Evolutionary conservation across 768 basidiomycete genomes (phyloP).

Genomic region (Hericium alpestre): DNA sequence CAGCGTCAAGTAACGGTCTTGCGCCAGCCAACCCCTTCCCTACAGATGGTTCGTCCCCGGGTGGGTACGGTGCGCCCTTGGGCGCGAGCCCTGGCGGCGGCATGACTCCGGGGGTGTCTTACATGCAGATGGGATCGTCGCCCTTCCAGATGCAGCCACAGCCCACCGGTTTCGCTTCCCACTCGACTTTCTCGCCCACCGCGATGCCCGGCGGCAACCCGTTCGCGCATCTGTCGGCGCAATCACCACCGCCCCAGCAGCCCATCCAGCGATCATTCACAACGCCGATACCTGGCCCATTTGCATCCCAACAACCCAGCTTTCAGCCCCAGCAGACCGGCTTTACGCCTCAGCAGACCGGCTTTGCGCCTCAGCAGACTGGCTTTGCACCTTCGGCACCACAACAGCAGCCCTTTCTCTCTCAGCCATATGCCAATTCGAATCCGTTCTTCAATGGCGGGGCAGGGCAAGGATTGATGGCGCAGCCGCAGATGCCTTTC

Average conservation of each 20-base stretch:
- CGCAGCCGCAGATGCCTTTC: constrained; percentile 15
- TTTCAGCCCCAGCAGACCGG: constrained; percentile 16
- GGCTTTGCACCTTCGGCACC: neutral
- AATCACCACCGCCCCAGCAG: constrained; percentile 16
- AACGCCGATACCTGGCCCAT: constrained; percentile 1
- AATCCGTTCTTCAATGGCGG: constrained; percentile 14
- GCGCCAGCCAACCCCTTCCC: constrained; percentile 1
- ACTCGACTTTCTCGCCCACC: constrained; percentile 1
- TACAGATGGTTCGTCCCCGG: constrained; percentile 10
- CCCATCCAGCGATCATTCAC: constrained; percentile 9
- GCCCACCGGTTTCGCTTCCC: neutral
- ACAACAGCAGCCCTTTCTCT: constrained; percentile 8
- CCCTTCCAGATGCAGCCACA: constrained; percentile 13
- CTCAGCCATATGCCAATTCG: constrained; percentile 1
- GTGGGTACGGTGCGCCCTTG: constrained; percentile 13
- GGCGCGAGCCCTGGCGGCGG: constrained; percentile 2
- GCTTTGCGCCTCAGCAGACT: constrained; percentile 17
- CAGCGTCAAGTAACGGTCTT: constrained; percentile 4
- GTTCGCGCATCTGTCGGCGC: constrained; percentile 10
- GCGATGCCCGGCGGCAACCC: constrained; percentile 2
- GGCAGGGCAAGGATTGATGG: constrained; percentile 22
- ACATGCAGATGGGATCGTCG: neutral
- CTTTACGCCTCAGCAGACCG: constrained; percentile 17
- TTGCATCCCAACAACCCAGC: constrained; percentile 17
- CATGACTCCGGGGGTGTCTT: constrained; percentile 7